A percentile compares a stretch with the other conserved stretches of the same genome.
Conservation (phyloP, 2,329 filamentous ascomycete genomes). For the Penicillium sp. region DNA sequence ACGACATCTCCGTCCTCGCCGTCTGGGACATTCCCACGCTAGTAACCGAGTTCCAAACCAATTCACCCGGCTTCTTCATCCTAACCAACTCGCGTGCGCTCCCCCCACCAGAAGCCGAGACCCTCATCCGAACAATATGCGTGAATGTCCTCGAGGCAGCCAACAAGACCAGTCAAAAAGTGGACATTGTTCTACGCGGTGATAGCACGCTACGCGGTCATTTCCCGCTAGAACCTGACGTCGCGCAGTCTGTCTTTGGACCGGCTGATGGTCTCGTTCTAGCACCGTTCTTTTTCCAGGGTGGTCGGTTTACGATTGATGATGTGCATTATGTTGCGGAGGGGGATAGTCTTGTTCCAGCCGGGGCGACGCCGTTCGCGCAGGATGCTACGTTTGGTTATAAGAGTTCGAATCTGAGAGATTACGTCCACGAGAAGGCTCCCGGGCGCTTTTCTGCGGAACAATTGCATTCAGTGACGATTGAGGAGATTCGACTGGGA, state of each 20-base stretch:
- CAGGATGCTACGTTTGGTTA: slow-evolving; percentile 65
- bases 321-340: slow-evolving; percentile 66
- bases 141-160: slow-evolving; percentile 56
- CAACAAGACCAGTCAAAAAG: slow-evolving; percentile 43
- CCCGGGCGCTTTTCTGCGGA: slow-evolving; percentile 49
- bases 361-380: slow-evolving; percentile 62
- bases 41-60: slow-evolving; percentile 51
- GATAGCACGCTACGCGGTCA: slow-evolving; percentile 65
- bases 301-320: slow-evolving; percentile 62
- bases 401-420: slow-evolving; percentile 58
- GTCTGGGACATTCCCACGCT: slow-evolving; percentile 59
- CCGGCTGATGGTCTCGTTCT: slow-evolving; percentile 60
- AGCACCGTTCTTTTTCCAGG: slow-evolving; percentile 65
- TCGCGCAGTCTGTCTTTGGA: slow-evolving; percentile 58
- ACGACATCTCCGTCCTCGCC: slow-evolving; percentile 62
- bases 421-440: slow-evolving; percentile 63
- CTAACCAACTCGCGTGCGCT: slow-evolving; percentile 65
- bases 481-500: slow-evolving; percentile 57
- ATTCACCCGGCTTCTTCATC: slow-evolving; percentile 62
- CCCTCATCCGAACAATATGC: slow-evolving; percentile 60
- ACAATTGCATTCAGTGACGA: slow-evolving; percentile 52
- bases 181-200: slow-evolving; percentile 63
- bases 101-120: slow-evolving; percentile 55
- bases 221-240: slow-evolving; percentile 62
- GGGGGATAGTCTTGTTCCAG: slow-evolving; percentile 56